phyloP scores from a whole-genome alignment of 2,329 filamentous ascomycete species.

The Dendryphion nanum region DNA sequence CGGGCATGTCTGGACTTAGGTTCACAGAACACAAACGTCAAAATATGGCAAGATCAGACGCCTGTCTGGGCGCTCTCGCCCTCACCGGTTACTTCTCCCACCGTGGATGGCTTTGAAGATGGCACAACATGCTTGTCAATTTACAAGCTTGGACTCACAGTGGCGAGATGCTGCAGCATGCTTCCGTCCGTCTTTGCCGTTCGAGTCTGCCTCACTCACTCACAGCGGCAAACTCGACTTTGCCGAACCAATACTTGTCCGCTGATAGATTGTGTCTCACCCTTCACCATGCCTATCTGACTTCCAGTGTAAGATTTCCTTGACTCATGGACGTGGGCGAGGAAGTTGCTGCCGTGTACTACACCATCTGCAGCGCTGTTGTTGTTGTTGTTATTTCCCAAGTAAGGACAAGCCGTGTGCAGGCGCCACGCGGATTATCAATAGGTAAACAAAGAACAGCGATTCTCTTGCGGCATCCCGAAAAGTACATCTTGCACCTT shows the following conservation, averaged over 20 bases:
- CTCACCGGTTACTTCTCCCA: conserved; percentile 37
- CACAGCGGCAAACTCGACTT: conserved; percentile 23
- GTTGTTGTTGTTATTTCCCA: conserved; percentile 13
- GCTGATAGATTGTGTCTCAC: conserved; percentile 30
- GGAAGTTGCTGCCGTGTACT: conserved; percentile 16
- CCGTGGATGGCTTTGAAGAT: conserved; percentile 21
- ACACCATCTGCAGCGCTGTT: conserved; percentile 25
- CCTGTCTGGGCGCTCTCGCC: conserved; percentile 32
- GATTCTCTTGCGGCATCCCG: no score
- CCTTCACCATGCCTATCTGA: conserved; percentile 13
- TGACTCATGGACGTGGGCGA: conserved; percentile 12
- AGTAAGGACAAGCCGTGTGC: conserved; percentile 5
- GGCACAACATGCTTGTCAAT: conserved; percentile 18
- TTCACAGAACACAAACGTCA: conserved; percentile 30
- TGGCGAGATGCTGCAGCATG: conserved; percentile 34
- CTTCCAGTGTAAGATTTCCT: conserved; percentile 12
- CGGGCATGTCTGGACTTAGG: conserved; percentile 28
- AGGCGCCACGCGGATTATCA: conserved; percentile 26
- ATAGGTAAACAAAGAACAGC: conserved; percentile 30
- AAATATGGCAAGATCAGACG: conserved; percentile 31
- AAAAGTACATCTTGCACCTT: no score
- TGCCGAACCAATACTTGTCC: conserved; percentile 30
- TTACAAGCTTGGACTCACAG: conserved; percentile 20
- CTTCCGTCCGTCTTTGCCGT: conserved; percentile 24
- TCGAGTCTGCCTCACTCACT: conserved; percentile 27